Evolutionary conservation across 805 yeast species (phyloP).

Genomic region (Saccharomyces paradoxus): DNA sequence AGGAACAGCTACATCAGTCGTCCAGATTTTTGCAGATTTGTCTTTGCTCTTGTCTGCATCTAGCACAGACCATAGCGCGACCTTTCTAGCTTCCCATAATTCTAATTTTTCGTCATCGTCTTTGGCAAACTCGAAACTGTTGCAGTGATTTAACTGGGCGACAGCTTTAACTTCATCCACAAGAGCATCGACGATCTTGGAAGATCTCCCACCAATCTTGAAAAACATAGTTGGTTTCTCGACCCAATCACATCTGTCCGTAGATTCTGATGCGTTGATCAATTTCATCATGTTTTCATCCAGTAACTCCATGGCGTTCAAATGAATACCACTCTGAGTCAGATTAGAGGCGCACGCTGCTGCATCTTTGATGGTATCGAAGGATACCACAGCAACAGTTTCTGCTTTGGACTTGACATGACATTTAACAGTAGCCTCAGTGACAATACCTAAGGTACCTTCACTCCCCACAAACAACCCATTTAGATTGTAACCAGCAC

Average conservation of each 20-base stretch:
- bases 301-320: conserved; percentile 69
- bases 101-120: conserved; percentile 55
- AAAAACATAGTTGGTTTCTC: conserved; percentile 57
- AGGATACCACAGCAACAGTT: conserved; percentile 60
- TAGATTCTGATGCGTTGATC: conserved; percentile 48
- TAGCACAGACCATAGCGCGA: conserved; percentile 55
- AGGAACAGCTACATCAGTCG: conserved; percentile 82
- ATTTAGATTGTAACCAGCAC: conserved; percentile 74
- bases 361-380: conserved; percentile 61
- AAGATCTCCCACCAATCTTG: conserved; percentile 50
- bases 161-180: conserved; percentile 41
- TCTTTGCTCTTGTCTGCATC: conserved; percentile 51
- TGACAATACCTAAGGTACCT: conserved; percentile 72
- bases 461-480: conserved; percentile 71
- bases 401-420: conserved; percentile 59
- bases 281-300: conserved; percentile 67
- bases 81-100: conserved; percentile 70
- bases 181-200: conserved; percentile 36
- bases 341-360: conserved; percentile 59
- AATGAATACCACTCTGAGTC: conserved; percentile 52
- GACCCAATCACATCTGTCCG: conserved; percentile 42
- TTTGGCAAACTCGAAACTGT: conserved; percentile 55
- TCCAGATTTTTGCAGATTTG: conserved; percentile 50
- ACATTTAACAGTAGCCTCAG: conserved; percentile 66
- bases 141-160: conserved; percentile 46